These are phyloP conservation scores for Geotrichum siamense DNA, from an alignment of 1,139 yeast species.

Conservation along the genomic window DNA sequence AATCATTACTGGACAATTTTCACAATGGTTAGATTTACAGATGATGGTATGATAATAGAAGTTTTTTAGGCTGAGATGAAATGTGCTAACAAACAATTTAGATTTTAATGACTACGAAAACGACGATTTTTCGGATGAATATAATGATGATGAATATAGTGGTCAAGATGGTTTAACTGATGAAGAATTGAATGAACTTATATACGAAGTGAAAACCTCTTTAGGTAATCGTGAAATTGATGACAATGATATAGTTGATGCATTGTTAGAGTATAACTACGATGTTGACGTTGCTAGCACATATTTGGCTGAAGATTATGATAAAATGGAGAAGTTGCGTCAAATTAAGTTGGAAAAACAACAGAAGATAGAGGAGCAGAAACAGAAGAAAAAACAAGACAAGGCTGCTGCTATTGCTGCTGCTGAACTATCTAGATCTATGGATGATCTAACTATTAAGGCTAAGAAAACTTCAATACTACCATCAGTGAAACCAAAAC, in stretches of 20 bases:
- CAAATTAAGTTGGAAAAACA: not conserved
- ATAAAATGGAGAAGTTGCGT: constrained; percentile 1
- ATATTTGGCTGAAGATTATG: constrained; percentile 43
- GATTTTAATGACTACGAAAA: constrained; percentile 28
- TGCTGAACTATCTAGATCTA: not conserved
- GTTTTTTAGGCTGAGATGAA: too few species aligned
- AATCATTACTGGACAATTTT: too few species aligned
- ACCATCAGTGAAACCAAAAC: constrained; percentile 11
- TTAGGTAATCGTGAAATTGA: constrained; percentile 45
- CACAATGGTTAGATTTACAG: too few species aligned
- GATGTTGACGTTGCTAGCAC: constrained; percentile 48
- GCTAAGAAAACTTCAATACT: not conserved
- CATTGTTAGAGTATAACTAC: constrained; percentile 55
- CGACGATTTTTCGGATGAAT: constrained; percentile 20
- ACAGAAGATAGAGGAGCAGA: constrained; percentile 8
- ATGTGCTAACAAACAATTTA: too few species aligned
- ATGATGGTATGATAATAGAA: too few species aligned
- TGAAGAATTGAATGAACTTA: not conserved
- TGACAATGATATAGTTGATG: constrained; percentile 50
- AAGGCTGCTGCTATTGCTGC: constrained; percentile 1
- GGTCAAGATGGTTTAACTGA: constrained; percentile 28
- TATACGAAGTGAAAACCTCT: constrained; percentile 39
- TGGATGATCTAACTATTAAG: not conserved
- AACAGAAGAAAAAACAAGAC: constrained; percentile 3
- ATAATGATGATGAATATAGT: constrained; percentile 25